Evolutionary conservation across 768 basidiomycete species (phyloP).

Genomic region (Galerina sulciceps): DNA sequence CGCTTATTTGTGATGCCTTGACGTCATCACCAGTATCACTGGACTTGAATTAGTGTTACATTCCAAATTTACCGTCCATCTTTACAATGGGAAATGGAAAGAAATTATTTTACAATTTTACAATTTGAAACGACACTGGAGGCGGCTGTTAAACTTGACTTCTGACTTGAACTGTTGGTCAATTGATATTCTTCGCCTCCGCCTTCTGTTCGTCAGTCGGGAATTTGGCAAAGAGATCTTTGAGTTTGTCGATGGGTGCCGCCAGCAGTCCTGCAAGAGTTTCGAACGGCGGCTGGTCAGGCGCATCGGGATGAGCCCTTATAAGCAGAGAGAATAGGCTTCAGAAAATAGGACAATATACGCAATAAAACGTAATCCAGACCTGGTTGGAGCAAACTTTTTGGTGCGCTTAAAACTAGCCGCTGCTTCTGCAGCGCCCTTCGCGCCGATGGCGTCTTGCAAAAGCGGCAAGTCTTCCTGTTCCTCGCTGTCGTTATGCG

Average conservation of each 20-base stretch:
- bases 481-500: slow-evolving; percentile 65
- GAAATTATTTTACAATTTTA: too few species aligned
- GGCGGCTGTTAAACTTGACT: too few species aligned
- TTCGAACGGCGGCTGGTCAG: slow-evolving; percentile 64
- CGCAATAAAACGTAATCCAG: background rate
- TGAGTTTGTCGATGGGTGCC: slow-evolving; percentile 62
- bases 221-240: slow-evolving; percentile 58
- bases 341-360: background rate
- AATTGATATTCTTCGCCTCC: slow-evolving; percentile 3
- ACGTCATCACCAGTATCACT: too few species aligned
- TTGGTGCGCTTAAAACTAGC: slow-evolving; percentile 57
- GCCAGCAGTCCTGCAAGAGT: slow-evolving; percentile 58
- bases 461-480: slow-evolving; percentile 57
- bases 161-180: background rate
- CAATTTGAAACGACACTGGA: too few species aligned
- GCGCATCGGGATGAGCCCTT: slow-evolving; percentile 33
- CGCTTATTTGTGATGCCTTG: too few species aligned
- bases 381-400: slow-evolving; percentile 67
- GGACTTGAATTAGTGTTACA: too few species aligned
- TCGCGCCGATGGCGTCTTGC: slow-evolving; percentile 48
- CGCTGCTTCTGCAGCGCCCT: slow-evolving; percentile 50
- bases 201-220: slow-evolving; percentile 61
- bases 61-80: too few species aligned
- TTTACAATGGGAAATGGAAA: too few species aligned
- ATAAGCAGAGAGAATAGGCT: background rate